These are phyloP conservation scores for Russula compacta DNA, from an alignment of 768 basidiomycete species.

Conservation along the genomic window DNA sequence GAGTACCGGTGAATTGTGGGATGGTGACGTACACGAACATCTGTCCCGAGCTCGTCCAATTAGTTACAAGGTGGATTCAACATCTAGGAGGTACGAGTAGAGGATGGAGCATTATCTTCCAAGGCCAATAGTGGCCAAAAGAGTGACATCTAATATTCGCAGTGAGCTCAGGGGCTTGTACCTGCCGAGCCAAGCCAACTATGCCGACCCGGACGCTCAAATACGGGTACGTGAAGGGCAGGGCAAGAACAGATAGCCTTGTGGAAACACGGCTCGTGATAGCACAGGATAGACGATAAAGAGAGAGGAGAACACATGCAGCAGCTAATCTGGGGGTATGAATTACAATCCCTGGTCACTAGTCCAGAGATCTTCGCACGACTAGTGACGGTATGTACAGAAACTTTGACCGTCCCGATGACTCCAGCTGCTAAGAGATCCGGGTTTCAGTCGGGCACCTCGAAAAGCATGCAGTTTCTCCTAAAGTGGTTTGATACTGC, in stretches of 20 bases:
- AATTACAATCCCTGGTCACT: neutral
- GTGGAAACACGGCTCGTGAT: no score
- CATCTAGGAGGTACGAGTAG: neutral
- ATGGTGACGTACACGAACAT: no score
- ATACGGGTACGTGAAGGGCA: no score
- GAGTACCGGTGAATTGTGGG: no score
- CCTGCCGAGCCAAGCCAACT: no score
- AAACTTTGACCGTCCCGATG: neutral
- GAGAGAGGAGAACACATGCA: neutral
- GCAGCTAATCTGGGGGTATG: neutral
- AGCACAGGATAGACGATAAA: neutral
- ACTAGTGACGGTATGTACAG: no score
- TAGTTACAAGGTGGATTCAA: neutral
- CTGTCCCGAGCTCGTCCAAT: no score
- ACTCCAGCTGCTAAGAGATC: neutral
- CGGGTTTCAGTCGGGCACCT: slow-evolving; percentile 10
- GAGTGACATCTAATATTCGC: no score
- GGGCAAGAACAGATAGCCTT: no score
- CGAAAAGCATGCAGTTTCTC: slow-evolving; percentile 29
- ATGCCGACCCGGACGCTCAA: no score
- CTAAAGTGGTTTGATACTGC: slow-evolving; percentile 29
- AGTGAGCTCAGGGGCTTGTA: no score
- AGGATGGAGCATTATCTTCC: neutral
- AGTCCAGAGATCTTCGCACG: neutral
- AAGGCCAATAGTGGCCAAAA: no score